Evolutionary conservation across 768 basidiomycete species (phyloP).

Genomic region (Leucogyrophana mollusca): DNA sequence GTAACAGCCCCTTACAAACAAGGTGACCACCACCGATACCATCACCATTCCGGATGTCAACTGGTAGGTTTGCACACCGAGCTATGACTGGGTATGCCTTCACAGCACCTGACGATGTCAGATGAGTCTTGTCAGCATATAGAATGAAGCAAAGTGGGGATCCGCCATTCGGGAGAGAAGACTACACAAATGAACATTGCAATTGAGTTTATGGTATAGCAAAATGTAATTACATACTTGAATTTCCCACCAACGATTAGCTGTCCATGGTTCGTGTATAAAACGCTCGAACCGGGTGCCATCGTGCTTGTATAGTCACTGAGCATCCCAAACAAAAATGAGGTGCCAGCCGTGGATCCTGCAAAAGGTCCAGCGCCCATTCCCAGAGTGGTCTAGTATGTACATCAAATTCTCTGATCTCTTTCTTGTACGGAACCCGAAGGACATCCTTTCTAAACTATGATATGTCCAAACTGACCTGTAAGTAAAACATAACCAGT

Average conservation of each 20-base stretch:
- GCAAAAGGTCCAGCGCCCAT: conserved; percentile 6
- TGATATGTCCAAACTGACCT: no score
- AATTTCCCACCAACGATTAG: conserved; percentile 32
- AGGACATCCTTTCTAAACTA: conserved; percentile 7
- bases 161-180: conserved; percentile 4
- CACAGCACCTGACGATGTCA: conserved; percentile 35
- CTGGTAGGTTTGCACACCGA: conserved; percentile 30
- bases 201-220: no score
- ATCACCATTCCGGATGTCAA: conserved; percentile 30
- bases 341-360: background rate
- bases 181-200: background rate
- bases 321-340: conserved; percentile 33
- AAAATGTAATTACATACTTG: conserved; percentile 25
- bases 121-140: conserved; percentile 39
- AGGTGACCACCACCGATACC: conserved; percentile 32
- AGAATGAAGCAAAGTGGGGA: conserved; percentile 32
- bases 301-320: conserved; percentile 23
- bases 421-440: conserved; percentile 7
- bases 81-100: conserved; percentile 39
- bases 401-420: background rate
- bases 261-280: conserved; percentile 36
- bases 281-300: conserved; percentile 23
- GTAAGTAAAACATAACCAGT: no score
- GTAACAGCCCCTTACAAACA: no score
- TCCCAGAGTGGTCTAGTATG: conserved; percentile 5